phyloP scores from a whole-genome alignment of 2,329 filamentous ascomycete species.

The Fusarium mangiferae region DNA sequence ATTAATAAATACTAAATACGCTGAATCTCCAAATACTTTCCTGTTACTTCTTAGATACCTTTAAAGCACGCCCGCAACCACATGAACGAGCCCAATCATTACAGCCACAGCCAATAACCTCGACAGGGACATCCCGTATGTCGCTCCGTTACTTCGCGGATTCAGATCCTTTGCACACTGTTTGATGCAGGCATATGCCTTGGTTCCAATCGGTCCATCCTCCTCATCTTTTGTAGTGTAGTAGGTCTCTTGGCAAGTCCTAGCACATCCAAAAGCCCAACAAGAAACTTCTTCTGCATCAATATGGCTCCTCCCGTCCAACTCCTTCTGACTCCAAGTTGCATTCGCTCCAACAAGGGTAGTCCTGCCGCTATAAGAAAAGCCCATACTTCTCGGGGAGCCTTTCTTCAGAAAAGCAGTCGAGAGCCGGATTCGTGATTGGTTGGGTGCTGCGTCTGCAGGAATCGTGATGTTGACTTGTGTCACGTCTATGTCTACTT shows the following conservation, averaged over 20 bases:
- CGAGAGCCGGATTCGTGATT: conserved; percentile 27
- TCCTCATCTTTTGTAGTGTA: conserved; percentile 28
- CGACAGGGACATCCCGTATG: background rate
- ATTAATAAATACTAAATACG: background rate
- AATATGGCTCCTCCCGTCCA: conserved; percentile 33
- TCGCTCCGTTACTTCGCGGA: background rate
- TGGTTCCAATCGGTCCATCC: conserved; percentile 17
- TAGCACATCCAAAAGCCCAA: conserved; percentile 33
- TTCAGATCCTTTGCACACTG: conserved; percentile 34
- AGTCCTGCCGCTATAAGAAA: conserved; percentile 28
- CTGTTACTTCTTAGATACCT: background rate
- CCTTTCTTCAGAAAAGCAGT: conserved; percentile 28
- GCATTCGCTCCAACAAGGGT: conserved; percentile 32
- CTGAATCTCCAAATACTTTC: background rate
- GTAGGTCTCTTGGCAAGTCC: conserved; percentile 29
- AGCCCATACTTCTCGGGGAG: conserved; percentile 21
- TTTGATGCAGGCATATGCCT: conserved; percentile 24
- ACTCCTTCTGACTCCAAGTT: conserved; percentile 38
- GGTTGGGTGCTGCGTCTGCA: conserved; percentile 35
- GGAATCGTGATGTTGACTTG: conserved; percentile 41
- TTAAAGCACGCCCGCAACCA: background rate
- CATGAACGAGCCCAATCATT: background rate
- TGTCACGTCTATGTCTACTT: conserved; percentile 17
- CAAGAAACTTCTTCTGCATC: conserved; percentile 32
- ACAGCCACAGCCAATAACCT: background rate